Evolutionary conservation across 164 flowering plant genomes (phyloP).

Genomic region (Echeveria elegans): DNA sequence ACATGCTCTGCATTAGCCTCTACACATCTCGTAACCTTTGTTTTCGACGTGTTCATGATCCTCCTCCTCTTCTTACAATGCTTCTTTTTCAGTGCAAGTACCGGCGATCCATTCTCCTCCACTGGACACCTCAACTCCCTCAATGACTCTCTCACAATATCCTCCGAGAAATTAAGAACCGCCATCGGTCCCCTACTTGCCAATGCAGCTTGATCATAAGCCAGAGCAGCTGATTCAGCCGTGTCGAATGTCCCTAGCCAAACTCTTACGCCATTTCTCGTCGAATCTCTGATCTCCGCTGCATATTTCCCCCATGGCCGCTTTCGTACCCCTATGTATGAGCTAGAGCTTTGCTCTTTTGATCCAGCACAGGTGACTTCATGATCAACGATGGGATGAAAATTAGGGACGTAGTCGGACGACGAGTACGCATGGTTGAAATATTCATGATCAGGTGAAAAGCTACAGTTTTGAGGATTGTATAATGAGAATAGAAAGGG

Average conservation of each 20-base stretch:
- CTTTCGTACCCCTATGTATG: slow-evolving; percentile 49
- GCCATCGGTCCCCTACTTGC: slow-evolving; percentile 44
- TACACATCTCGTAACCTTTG: not conserved
- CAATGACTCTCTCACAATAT: slow-evolving; percentile 40
- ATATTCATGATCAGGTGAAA: not conserved
- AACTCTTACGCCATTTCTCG: slow-evolving; percentile 46
- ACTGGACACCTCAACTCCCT: slow-evolving; percentile 17
- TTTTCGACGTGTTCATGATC: not conserved
- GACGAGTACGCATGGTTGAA: not conserved
- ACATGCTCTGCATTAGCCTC: not conserved
- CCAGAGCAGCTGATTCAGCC: slow-evolving; percentile 62
- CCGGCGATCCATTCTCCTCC: slow-evolving; percentile 42
- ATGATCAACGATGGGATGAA: not conserved
- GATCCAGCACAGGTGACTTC: not conserved
- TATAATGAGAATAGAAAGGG: not conserved
- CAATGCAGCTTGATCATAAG: slow-evolving; percentile 68
- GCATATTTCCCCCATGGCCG: slow-evolving; percentile 63
- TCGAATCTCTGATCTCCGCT: slow-evolving; percentile 59
- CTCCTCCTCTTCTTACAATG: slow-evolving; percentile 34
- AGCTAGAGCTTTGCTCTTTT: not conserved
- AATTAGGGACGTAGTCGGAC: not conserved
- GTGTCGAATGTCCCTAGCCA: slow-evolving; percentile 70
- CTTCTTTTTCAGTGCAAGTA: slow-evolving; percentile 41
- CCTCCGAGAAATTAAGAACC: slow-evolving; percentile 48
- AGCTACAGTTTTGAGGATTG: not conserved